Base-by-base conservation (phyloP, 2,329 filamentous ascomycete genomes). In the Pestalotiopsis sp. region DNA sequence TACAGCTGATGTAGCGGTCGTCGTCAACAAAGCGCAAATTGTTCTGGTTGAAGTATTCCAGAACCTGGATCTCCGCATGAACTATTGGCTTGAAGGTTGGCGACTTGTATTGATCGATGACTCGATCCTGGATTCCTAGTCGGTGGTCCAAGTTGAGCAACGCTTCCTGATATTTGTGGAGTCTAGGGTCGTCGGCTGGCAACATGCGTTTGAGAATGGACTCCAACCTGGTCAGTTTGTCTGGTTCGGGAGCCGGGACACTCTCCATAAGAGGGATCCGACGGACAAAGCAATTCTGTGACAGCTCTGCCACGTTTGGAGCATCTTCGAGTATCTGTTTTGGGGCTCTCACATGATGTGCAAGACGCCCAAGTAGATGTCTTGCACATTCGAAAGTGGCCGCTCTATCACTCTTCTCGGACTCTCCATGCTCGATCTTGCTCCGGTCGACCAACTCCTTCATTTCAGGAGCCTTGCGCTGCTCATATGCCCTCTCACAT, bases 1-100 rank as follows among this genome's bases (percentile, higher is more conserved):
- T 88, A 68, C 82, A 85, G 3, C 81, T 85, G 13, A 88, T 81
- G 70, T 81, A 87, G 3, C 75, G 74, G 68, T 87, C 84, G 4
- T 75, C 66, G 2, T 75, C 76, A 3, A 77, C 76, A 70, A 84
- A 87, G 0, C 17, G 27, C 1, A 81, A 72, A 0, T 71, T 45
- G 0, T 72, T 72, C 4, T 70, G 64, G 69, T 80, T 75, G 70
- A 87, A 87, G 64, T 83, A 76, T 52, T 88, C 83, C 0, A 87
- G 73, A 3, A 86, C 74, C 66, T 83, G 79, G 3, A 87, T 75
- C 70, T 87, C 85, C 2, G 83, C 81, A 70, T 87, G 84, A 12
- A 82, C 77, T 2, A 67, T 38, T 1, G 80, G 76, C 23, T 75
- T 73, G 20, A 77, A 76, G 13, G 70, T 71, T 25, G 69, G 66